Conservation (phyloP, 805 yeast species). For the Candida andamanensis region DNA sequence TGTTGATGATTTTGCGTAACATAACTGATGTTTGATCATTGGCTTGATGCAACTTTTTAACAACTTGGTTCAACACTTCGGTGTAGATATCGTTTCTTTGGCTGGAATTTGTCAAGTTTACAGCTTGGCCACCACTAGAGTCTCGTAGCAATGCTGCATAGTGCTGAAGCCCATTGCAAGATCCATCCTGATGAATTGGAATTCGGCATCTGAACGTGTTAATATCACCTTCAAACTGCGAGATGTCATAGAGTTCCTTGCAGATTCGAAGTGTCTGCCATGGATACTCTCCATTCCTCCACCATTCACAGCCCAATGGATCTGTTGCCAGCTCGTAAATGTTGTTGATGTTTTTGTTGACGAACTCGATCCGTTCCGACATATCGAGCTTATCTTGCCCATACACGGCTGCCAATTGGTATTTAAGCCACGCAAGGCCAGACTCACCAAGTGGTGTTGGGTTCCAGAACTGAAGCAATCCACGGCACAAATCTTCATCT, state of each 20-base stretch:
- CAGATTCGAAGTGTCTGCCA: slow-evolving; percentile 37
- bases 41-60: slow-evolving; percentile 9
- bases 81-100: slow-evolving; percentile 29
- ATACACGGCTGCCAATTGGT: slow-evolving; percentile 32
- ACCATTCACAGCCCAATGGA: slow-evolving; percentile 30
- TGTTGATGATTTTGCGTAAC: slow-evolving; percentile 15
- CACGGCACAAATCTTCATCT: slow-evolving; percentile 29
- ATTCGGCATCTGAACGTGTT: slow-evolving; percentile 22
- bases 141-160: slow-evolving; percentile 41
- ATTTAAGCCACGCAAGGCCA: slow-evolving; percentile 35
- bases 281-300: slow-evolving; percentile 34
- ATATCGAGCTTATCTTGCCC: slow-evolving; percentile 24
- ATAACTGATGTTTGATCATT: slow-evolving; percentile 13
- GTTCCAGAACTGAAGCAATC: slow-evolving; percentile 35
- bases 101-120: slow-evolving; percentile 21
- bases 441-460: slow-evolving; percentile 28
- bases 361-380: slow-evolving; percentile 22
- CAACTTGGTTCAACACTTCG: slow-evolving; percentile 25
- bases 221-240: slow-evolving; percentile 11
- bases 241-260: slow-evolving; percentile 22
- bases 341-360: slow-evolving; percentile 15
- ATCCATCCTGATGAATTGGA: slow-evolving; percentile 41
- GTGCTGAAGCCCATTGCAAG: slow-evolving; percentile 44
- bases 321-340: slow-evolving; percentile 23
- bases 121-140: slow-evolving; percentile 32